Evolutionary conservation across 805 yeast species (phyloP).

Genomic region (Ogataea minuta): DNA sequence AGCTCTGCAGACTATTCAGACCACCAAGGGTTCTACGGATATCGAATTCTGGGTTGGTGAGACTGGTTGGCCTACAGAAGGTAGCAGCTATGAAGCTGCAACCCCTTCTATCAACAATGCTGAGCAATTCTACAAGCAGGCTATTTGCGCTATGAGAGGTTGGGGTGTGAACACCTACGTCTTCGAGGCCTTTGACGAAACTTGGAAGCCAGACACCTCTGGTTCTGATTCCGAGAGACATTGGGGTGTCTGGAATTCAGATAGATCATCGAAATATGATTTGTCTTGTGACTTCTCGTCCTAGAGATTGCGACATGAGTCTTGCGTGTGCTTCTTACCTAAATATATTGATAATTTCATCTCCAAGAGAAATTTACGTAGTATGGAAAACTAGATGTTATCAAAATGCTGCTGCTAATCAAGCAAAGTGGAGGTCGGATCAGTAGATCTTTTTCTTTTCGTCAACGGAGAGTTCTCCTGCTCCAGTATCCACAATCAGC

Average conservation of each 20-base stretch:
- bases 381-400: background rate
- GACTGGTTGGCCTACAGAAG: conserved; percentile 95
- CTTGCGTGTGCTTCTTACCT: no score
- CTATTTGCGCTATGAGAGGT: conserved; percentile 88
- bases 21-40: conserved; percentile 82
- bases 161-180: conserved; percentile 94
- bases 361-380: background rate
- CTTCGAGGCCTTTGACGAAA: conserved; percentile 94
- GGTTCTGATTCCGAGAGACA: conserved; percentile 87
- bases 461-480: conserved; percentile 90
- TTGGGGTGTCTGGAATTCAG: conserved; percentile 85
- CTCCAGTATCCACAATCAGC: conserved; percentile 91
- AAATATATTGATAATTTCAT: conserved; percentile 3
- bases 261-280: conserved; percentile 43
- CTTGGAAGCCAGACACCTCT: conserved; percentile 92
- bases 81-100: conserved; percentile 66
- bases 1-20: conserved; percentile 86
- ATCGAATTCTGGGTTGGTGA: conserved; percentile 94
- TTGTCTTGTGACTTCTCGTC: conserved; percentile 47
- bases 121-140: conserved; percentile 77
- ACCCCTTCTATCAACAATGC: conserved; percentile 75
- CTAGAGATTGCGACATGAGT: conserved; percentile 3
- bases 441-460: conserved; percentile 92
- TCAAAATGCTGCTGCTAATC: conserved; percentile 3
- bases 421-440: conserved; percentile 10